Percentiles rank a stretch among this genome's conserved stretches.
Conservation (phyloP, 345 rosid genomes). For the Pistacia integerrima region DNA sequence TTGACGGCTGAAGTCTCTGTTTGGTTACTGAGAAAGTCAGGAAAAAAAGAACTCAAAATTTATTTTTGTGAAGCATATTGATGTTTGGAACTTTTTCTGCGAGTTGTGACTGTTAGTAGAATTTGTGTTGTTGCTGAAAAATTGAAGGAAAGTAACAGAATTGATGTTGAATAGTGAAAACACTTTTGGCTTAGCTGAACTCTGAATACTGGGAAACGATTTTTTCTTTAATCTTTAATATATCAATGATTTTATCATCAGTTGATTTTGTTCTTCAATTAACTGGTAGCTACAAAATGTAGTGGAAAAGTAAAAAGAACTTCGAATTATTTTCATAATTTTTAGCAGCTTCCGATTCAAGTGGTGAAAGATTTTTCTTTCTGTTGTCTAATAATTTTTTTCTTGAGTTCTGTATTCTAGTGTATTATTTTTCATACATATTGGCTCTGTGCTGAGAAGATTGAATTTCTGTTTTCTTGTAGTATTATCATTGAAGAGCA, state of each 20-base stretch:
- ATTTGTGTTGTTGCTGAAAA: constrained; percentile 18
- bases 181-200: not conserved
- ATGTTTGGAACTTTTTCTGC: not conserved
- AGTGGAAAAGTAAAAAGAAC: too few species aligned
- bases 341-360: not conserved
- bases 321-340: not conserved
- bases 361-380: not conserved
- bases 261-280: not conserved
- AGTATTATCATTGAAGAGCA: constrained; percentile 15
- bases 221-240: too few species aligned
- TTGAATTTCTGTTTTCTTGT: constrained; percentile 14
- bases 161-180: not conserved
- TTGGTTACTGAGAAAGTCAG: not conserved
- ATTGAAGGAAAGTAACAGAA: not conserved
- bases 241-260: too few species aligned
- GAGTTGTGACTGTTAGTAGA: not conserved
- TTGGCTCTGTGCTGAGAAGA: not conserved
- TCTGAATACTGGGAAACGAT: not conserved
- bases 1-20: not conserved
- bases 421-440: not conserved
- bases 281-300: not conserved
- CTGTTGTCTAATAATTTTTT: not conserved
- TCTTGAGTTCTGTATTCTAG: not conserved
- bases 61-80: not conserved
- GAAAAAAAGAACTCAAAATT: not conserved